A percentile compares a stretch with the other conserved stretches of the same genome.
These are phyloP conservation scores for Silene latifolia DNA, from an alignment of 148 eudicot genomes.

Conservation along the genomic window DNA sequence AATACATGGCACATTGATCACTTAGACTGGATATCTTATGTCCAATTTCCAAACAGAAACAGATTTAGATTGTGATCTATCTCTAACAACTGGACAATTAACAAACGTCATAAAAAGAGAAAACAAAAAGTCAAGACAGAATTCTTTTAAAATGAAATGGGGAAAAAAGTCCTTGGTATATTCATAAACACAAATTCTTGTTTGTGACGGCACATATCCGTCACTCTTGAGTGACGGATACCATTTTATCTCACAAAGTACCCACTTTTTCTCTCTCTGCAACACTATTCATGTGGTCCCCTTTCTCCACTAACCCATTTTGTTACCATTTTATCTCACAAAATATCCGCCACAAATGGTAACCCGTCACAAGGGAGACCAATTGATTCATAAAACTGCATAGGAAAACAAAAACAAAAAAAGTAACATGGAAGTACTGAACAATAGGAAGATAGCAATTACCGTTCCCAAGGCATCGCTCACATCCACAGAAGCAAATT, in stretches of 20 bases:
- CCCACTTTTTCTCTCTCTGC: no score
- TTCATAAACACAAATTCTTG: no score
- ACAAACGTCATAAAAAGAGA: background rate
- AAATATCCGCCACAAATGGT: no score
- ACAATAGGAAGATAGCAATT: conserved; percentile 34
- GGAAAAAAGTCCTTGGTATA: background rate
- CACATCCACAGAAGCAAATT: conserved; percentile 96
- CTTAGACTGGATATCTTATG: background rate
- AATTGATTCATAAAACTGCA: conserved; percentile 2
- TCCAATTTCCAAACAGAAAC: background rate
- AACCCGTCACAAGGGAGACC: no score
- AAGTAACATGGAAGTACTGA: conserved; percentile 14
- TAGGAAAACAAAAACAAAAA: background rate
- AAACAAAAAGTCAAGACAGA: background rate
- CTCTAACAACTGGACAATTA: background rate
- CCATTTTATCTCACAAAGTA: no score
- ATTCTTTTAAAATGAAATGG: background rate
- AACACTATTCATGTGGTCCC: no score
- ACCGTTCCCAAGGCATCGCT: conserved; percentile 97
- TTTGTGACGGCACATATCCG: no score
- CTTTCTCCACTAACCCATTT: no score
- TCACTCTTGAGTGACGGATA: no score
- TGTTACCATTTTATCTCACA: no score
- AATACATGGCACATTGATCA: background rate
- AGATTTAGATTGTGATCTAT: background rate